phyloP scores from a whole-genome alignment of 768 basidiomycete species.

The Pulveroboletus sp. region DNA sequence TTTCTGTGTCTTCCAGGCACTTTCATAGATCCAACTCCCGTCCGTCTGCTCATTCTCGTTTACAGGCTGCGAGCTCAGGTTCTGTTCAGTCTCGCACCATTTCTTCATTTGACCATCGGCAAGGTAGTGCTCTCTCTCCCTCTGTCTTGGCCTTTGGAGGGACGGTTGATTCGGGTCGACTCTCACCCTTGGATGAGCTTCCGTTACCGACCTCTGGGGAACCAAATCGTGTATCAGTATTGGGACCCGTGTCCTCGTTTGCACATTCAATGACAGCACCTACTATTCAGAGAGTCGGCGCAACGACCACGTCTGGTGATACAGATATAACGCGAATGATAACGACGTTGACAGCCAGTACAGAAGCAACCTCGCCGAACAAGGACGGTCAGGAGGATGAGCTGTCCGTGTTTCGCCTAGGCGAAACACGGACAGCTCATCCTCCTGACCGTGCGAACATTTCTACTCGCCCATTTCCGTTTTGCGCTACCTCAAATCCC shows the following conservation, averaged over 20 bases:
- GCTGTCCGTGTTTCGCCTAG: too few relatives aligned
- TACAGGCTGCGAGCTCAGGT: slow-evolving; percentile 32
- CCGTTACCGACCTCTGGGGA: slow-evolving; percentile 8
- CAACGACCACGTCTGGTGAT: slow-evolving; percentile 30
- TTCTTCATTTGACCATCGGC: slow-evolving; percentile 47
- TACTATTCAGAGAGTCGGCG: slow-evolving; percentile 30
- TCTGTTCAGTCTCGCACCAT: slow-evolving; percentile 48
- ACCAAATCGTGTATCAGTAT: slow-evolving; percentile 22
- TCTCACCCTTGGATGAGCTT: slow-evolving; percentile 23
- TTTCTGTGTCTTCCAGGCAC: slow-evolving; percentile 43
- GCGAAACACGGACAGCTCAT: too few relatives aligned
- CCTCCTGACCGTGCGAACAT: too few relatives aligned
- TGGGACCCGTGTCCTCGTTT: slow-evolving; percentile 33
- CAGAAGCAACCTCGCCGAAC: slow-evolving; percentile 6
- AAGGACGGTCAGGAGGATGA: too few relatives aligned
- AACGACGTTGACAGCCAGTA: slow-evolving; percentile 16
- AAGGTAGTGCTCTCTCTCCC: slow-evolving; percentile 38
- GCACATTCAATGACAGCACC: slow-evolving; percentile 23
- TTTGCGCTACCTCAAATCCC: slow-evolving; percentile 10
- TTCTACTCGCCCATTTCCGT: not conserved
- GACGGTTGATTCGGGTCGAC: slow-evolving; percentile 14
- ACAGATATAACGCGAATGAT: slow-evolving; percentile 26
- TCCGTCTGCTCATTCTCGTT: slow-evolving; percentile 20
- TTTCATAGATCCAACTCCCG: slow-evolving; percentile 48
- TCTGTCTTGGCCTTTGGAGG: slow-evolving; percentile 47